phyloP scores from a whole-genome alignment of 257 asterid species.

The Cynanchum wilfordii region DNA sequence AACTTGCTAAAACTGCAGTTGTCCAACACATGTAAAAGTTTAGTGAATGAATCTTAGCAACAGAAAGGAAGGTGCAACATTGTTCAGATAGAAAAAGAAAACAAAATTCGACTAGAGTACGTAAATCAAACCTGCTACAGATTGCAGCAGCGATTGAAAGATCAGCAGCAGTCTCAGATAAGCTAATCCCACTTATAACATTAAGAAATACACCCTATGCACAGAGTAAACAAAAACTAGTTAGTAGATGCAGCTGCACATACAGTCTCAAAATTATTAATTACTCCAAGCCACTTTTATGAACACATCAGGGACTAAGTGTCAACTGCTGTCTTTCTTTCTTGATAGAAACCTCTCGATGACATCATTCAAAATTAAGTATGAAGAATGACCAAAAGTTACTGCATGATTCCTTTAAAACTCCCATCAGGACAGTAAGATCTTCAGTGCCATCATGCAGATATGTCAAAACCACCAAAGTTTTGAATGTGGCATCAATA shows the following conservation, averaged over 20 bases:
- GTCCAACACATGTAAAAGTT: neutral
- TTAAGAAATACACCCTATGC: slow-evolving; percentile 70
- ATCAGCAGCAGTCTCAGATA: slow-evolving; percentile 91
- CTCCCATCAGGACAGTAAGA: neutral
- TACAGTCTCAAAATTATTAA: neutral
- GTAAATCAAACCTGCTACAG: slow-evolving; percentile 77
- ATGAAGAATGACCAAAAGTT: neutral
- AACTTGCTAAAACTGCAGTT: neutral
- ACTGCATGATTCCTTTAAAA: neutral
- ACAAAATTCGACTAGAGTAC: neutral
- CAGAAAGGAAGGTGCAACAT: neutral
- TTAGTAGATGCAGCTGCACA: slow-evolving; percentile 16
- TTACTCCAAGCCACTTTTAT: neutral
- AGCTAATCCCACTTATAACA: slow-evolving; percentile 61
- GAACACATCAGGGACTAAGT: neutral
- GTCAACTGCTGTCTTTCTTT: neutral
- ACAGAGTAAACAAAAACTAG: slow-evolving; percentile 17
- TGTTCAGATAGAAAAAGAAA: neutral
- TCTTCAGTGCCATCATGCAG: neutral
- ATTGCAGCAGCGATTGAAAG: slow-evolving; percentile 94
- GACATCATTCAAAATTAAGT: neutral
- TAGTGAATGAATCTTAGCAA: neutral
- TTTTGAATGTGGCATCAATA: neutral
- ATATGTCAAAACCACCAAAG: neutral
- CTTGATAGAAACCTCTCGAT: neutral